These are phyloP conservation scores for Polymyxa betae DNA, from an alignment of 208 protist species.

Conservation along the genomic window DNA sequence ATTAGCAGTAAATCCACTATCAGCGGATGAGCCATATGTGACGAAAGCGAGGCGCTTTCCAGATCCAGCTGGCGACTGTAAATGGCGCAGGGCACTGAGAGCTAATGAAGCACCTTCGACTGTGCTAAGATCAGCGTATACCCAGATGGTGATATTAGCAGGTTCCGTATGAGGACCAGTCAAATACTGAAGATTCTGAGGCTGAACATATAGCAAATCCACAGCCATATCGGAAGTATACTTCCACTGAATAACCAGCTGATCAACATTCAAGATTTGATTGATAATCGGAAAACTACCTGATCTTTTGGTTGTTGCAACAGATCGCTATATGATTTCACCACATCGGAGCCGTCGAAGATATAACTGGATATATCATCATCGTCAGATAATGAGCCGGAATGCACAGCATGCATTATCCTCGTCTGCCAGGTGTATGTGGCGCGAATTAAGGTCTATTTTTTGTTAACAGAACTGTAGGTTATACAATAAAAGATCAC, in stretches of 20 bases:
- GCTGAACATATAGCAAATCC: neutral
- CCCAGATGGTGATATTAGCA: neutral
- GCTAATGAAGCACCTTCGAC: neutral
- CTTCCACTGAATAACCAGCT: neutral
- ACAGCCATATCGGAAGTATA: neutral
- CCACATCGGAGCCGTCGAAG: neutral
- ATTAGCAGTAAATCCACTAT: no score
- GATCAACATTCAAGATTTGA: neutral
- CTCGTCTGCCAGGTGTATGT: neutral
- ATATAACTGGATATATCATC: neutral
- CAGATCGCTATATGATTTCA: neutral
- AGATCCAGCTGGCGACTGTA: neutral
- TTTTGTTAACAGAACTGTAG: neutral
- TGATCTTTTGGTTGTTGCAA: neutral
- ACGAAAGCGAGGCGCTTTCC: neutral
- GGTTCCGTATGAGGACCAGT: neutral
- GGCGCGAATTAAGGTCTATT: neutral
- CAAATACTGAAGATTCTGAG: neutral
- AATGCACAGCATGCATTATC: neutral
- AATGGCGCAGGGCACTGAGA: neutral
- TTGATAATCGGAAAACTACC: neutral
- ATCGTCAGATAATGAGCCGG: neutral
- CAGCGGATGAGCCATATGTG: no score
- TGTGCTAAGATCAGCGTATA: conserved; percentile 6
- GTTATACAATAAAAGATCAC: neutral